Evolutionary conservation across 768 basidiomycete species (phyloP), one percentile per base, ranked within the genome.

Genomic region (Lactifluus echinatus): DNA sequence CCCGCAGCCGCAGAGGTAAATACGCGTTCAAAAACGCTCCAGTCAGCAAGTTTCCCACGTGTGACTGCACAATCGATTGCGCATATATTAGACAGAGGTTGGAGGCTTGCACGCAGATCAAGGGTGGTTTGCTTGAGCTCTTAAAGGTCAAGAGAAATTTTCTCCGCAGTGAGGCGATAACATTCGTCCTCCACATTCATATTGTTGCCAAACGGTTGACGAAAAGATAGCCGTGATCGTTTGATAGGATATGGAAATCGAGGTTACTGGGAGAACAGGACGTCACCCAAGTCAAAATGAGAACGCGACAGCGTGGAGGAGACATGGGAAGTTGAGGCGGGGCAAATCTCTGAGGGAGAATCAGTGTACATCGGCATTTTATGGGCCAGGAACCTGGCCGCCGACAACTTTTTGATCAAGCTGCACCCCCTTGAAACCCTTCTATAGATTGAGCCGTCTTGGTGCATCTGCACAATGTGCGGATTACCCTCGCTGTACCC

Each of bases 71-170:
- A 80, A 61, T 82, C 80, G 10, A 78, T 77, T 0, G 70, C 61
- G n/a, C 80, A 80, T 24, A 83, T 81, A 66, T 83, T 83, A 36
- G 79, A 81, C 77, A 81, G 79, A 8, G 75, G 69, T 40, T 70
- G 66, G 14, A 82, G 67, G 8, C 79, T 78, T 24, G 75, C 73
- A 2, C 78, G 73, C 34, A 79, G 78, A 46, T 76, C 70, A 40
- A 72, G 61, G 64, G 82, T 76, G 0, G 81, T 75, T 28, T 63
- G 61, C 10, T 67, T 70, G 19, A 84, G 67, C 48, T 79, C 77
- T 2, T 62, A 60, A 1, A 72, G 66, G 8, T 70, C 61, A 2
- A 78, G 55, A 39, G 62, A 62, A 52, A 78, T 77, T 53, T 75
- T 74, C n/a, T 66, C 44, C 1, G 72, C 75, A 6, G 77, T 67